These are phyloP conservation scores for Entomortierella lignicola DNA, from an alignment of 192 early-diverging fungal genomes.

Conservation along the genomic window DNA sequence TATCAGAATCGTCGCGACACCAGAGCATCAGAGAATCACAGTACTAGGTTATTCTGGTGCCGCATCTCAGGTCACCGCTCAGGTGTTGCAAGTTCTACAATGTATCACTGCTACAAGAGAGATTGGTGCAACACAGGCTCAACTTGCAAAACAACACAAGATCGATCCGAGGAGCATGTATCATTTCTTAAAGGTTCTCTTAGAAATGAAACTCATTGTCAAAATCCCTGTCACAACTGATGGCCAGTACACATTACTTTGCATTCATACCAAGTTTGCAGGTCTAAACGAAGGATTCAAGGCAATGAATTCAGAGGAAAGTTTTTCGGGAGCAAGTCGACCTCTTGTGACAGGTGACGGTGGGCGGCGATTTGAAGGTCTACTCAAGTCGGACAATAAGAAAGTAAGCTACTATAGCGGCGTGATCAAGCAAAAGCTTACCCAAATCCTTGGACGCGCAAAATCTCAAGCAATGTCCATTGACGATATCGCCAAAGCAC, in stretches of 20 bases:
- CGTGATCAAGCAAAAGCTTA: constrained; percentile 65
- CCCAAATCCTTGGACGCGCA: constrained; percentile 61
- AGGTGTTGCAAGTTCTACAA: constrained; percentile 53
- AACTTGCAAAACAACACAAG: constrained; percentile 63
- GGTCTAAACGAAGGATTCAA: constrained; percentile 58
- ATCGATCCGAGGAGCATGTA: constrained; percentile 72
- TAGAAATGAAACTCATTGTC: constrained; percentile 61
- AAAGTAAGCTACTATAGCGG: constrained; percentile 65
- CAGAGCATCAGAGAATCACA: constrained; percentile 30
- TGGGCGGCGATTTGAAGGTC: constrained; percentile 24
- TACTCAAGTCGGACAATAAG: constrained; percentile 25
- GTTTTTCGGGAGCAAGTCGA: constrained; percentile 10
- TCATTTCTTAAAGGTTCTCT: constrained; percentile 70
- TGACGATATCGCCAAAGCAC: constrained; percentile 64
- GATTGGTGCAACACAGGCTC: constrained; percentile 66
- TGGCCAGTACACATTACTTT: constrained; percentile 68
- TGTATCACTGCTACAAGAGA: constrained; percentile 59
- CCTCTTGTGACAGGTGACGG: constrained; percentile 1
- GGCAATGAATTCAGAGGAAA: constrained; percentile 50
- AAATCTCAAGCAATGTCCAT: constrained; percentile 64
- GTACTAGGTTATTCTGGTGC: constrained; percentile 57
- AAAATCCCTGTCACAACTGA: constrained; percentile 72
- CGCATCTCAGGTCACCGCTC: constrained; percentile 21
- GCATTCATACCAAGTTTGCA: constrained; percentile 67
- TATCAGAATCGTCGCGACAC: constrained; percentile 52